These are phyloP conservation scores for Aethionema arabicum DNA, from an alignment of 345 rosid genomes.

Conservation along the genomic window DNA sequence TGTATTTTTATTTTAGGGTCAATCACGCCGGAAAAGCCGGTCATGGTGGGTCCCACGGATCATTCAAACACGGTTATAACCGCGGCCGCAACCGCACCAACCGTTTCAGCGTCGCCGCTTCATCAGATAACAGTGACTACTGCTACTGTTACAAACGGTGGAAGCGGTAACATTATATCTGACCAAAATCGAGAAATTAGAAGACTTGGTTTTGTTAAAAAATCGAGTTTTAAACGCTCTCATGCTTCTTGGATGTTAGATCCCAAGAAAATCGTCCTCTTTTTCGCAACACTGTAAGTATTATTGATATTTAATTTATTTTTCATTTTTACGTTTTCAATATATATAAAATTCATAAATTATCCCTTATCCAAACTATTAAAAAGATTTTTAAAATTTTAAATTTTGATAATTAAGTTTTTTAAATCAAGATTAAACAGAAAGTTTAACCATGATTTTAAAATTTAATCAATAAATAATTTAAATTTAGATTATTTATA, in stretches of 20 bases:
- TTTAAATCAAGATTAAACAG: too few species aligned
- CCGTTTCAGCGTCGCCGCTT: slow-evolving; percentile 26
- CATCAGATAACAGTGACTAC: slow-evolving; percentile 81
- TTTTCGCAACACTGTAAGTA: slow-evolving; percentile 89
- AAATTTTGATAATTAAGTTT: too few species aligned
- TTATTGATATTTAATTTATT: too few species aligned
- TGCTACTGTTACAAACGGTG: slow-evolving; percentile 34
- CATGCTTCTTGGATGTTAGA: slow-evolving; percentile 61
- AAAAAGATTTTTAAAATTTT: too few species aligned
- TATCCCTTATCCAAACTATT: too few species aligned
- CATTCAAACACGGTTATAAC: slow-evolving; percentile 29
- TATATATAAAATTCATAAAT: neutral
- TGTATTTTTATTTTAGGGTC: slow-evolving; percentile 39
- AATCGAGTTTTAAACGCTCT: slow-evolving; percentile 70
- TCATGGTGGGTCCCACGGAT: slow-evolving; percentile 38
- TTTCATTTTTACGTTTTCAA: too few species aligned
- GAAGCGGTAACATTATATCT: slow-evolving; percentile 25
- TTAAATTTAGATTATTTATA: too few species aligned
- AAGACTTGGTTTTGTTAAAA: slow-evolving; percentile 42
- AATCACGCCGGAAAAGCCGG: slow-evolving; percentile 58
- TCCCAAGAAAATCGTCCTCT: slow-evolving; percentile 81
- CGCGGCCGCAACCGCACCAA: slow-evolving; percentile 13
- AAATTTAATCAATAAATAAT: too few species aligned
- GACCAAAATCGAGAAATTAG: slow-evolving; percentile 40
- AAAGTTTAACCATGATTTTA: too few species aligned